Percentiles rank a stretch among this genome's conserved stretches.
phyloP scores from a whole-genome alignment of 768 basidiomycete genomes.

The Lactarius psammicola region DNA sequence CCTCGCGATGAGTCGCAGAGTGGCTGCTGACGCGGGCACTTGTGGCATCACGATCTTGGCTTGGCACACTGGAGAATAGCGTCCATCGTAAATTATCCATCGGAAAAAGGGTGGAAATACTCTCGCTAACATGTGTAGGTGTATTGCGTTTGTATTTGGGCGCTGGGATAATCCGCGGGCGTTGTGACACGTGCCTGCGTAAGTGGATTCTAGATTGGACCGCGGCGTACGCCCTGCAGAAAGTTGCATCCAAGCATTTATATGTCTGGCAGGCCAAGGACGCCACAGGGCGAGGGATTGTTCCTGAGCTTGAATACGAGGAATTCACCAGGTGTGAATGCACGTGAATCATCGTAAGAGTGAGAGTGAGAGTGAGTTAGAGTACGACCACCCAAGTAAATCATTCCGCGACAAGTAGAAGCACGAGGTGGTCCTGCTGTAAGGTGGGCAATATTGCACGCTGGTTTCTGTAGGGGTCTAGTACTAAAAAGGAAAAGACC shows the following conservation, averaged over 20 bases:
- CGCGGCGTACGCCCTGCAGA: constrained; percentile 2
- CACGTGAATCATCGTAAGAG: neutral
- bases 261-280: neutral
- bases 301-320: constrained; percentile 9
- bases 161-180: constrained; percentile 16
- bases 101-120: constrained; percentile 20
- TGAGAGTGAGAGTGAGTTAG: too few relatives aligned
- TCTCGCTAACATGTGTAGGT: constrained; percentile 16
- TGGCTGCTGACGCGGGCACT: neutral
- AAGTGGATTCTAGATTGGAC: neutral
- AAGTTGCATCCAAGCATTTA: neutral
- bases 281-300: neutral
- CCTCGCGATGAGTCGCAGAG: neutral
- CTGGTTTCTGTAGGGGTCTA: neutral
- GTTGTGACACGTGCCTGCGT: neutral
- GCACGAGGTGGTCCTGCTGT: too few relatives aligned
- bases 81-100: constrained; percentile 30
- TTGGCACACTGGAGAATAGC: constrained; percentile 17
- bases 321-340: constrained; percentile 4
- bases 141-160: constrained; percentile 40
- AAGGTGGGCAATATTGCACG: neutral
- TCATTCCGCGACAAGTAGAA: neutral
- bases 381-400: neutral
- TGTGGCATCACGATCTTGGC: neutral
- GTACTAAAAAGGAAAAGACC: neutral